A percentile compares a stretch with the other conserved stretches of the same genome.
phyloP scores from a whole-genome alignment of 129 eudicot genomes.

The Flaveria brownii region DNA sequence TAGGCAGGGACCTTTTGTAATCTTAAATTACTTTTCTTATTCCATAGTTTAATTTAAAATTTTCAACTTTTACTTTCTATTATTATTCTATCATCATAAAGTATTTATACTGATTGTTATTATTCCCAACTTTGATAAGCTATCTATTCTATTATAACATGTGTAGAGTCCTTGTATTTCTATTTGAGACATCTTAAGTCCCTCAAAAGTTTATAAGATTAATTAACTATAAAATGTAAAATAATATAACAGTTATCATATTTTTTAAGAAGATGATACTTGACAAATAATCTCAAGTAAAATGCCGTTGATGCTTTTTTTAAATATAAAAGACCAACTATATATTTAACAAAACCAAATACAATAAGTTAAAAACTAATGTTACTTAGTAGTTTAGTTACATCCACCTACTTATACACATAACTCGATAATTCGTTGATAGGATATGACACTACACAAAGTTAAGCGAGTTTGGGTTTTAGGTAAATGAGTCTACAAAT shows the following conservation, averaged over 20 bases:
- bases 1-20: slow-evolving; percentile 6
- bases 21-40: slow-evolving; percentile 4
- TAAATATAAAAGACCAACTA: no score
- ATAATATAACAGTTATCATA: neutral
- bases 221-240: no score
- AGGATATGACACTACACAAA: neutral
- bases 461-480: no score
- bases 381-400: neutral
- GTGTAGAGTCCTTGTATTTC: neutral
- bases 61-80: neutral
- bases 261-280: neutral
- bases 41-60: neutral
- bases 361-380: no score
- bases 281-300: neutral
- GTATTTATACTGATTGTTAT: neutral
- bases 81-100: neutral
- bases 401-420: neutral
- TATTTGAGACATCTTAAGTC: neutral
- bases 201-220: neutral
- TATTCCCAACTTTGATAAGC: slow-evolving; percentile 10
- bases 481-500: neutral
- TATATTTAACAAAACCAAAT: no score
- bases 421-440: no score
- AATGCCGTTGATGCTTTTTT: no score
- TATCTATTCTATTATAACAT: neutral